These are phyloP conservation scores for Rubia occidens DNA, from an alignment of 305 asterid genomes.

Conservation along the genomic window DNA sequence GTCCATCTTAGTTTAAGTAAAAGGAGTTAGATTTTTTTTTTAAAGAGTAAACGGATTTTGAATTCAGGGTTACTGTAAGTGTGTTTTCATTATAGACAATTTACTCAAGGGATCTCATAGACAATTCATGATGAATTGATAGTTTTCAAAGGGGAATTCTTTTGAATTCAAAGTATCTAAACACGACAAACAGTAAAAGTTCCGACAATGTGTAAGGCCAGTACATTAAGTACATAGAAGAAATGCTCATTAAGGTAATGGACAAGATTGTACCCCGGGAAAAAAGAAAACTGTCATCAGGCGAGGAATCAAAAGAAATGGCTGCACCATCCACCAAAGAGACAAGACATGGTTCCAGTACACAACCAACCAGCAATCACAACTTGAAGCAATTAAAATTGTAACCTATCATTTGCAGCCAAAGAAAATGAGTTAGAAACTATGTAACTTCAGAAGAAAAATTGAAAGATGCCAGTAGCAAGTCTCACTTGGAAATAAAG, in stretches of 20 bases:
- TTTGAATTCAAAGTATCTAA: too few relatives aligned
- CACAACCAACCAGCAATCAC: constrained; percentile 37
- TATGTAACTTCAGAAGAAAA: constrained; percentile 13
- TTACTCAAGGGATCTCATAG: background rate
- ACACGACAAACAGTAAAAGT: background rate
- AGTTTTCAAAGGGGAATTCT: too few relatives aligned
- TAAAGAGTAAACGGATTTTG: too few relatives aligned
- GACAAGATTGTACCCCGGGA: constrained; percentile 38
- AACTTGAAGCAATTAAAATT: constrained; percentile 38
- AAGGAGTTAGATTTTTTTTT: too few relatives aligned
- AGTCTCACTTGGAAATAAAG: constrained; percentile 13
- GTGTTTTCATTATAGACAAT: background rate
- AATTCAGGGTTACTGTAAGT: background rate
- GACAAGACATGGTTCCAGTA: constrained; percentile 49
- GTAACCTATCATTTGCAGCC: constrained; percentile 39
- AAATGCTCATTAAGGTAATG: background rate
- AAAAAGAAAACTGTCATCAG: constrained; percentile 44
- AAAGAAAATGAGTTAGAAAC: constrained; percentile 8
- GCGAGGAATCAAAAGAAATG: constrained; percentile 49
- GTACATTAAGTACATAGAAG: background rate
- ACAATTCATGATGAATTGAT: background rate
- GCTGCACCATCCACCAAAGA: constrained; percentile 75
- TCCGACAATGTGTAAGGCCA: background rate
- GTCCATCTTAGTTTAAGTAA: background rate
- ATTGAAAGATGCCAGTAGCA: constrained; percentile 12